A percentile compares a stretch with the other conserved stretches of the same genome.
These are phyloP conservation scores for Fulvia fulva DNA, from an alignment of 2,329 filamentous ascomycete genomes.

Conservation along the genomic window DNA sequence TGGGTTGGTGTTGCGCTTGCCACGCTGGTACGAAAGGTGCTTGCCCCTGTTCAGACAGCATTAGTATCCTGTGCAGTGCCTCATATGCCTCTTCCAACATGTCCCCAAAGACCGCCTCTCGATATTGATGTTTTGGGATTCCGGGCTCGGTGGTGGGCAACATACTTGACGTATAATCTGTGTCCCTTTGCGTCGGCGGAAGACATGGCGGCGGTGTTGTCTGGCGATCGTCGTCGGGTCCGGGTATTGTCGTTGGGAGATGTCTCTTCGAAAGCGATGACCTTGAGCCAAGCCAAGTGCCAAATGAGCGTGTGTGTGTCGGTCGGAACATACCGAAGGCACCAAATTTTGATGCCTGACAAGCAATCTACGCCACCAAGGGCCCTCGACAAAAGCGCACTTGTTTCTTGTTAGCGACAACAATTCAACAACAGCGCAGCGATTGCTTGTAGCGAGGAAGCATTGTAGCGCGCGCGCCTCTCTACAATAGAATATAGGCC, in stretches of 20 bases:
- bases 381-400: too few relatives aligned
- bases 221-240: constrained; percentile 1
- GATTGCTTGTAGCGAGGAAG: too few relatives aligned
- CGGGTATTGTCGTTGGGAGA: neutral
- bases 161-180: constrained; percentile 35
- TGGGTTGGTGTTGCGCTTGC: constrained; percentile 86
- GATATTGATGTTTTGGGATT: neutral
- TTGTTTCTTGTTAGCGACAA: too few relatives aligned
- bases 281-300: neutral
- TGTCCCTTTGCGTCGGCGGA: constrained; percentile 26
- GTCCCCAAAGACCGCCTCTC: neutral
- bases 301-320: neutral
- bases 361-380: too few relatives aligned
- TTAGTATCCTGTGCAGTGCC: constrained; percentile 1
- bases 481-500: too few relatives aligned
- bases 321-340: neutral
- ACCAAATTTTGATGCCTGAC: neutral
- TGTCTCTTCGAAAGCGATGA: neutral
- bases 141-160: constrained; percentile 1
- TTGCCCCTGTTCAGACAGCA: constrained; percentile 65
- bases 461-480: too few relatives aligned
- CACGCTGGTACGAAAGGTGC: constrained; percentile 96
- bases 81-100: neutral
- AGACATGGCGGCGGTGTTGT: constrained; percentile 11
- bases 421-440: too few relatives aligned